Evolutionary conservation across 768 basidiomycete species (phyloP).

Genomic region (Pleurotus tuoliensis): DNA sequence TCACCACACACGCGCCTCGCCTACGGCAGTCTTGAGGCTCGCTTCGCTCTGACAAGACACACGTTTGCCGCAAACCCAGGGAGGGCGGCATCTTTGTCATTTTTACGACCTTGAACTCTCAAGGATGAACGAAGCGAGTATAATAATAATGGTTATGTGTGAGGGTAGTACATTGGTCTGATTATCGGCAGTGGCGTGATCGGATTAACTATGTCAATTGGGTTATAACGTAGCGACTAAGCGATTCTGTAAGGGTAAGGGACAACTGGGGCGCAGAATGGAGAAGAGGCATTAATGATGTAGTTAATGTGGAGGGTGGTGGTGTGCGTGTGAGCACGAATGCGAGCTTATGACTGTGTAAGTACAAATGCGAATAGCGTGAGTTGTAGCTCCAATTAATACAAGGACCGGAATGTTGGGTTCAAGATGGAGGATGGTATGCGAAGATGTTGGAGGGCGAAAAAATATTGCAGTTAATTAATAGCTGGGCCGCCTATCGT

Average conservation of each 20-base stretch:
- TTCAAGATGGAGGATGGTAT: neutral
- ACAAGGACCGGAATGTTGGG: slow-evolving; percentile 16
- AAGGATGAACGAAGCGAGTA: neutral
- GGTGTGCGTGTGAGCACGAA: slow-evolving; percentile 16
- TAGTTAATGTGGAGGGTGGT: slow-evolving; percentile 1
- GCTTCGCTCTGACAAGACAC: neutral
- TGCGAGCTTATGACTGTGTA: slow-evolving; percentile 14
- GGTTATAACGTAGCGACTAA: slow-evolving; percentile 8
- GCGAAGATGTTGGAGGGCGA: neutral
- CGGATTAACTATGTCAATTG: slow-evolving; percentile 11
- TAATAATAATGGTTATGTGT: slow-evolving; percentile 3
- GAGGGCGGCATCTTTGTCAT: slow-evolving; percentile 1
- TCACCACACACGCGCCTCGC: slow-evolving; percentile 3
- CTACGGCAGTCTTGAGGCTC: neutral
- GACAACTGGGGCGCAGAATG: slow-evolving; percentile 10
- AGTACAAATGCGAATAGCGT: slow-evolving; percentile 20
- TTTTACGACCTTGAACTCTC: neutral
- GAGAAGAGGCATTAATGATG: neutral
- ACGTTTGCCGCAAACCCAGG: slow-evolving; percentile 4
- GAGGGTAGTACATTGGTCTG: slow-evolving; percentile 2
- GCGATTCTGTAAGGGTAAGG: neutral
- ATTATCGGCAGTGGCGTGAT: slow-evolving; percentile 6
- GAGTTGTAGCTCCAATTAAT: slow-evolving; percentile 18
- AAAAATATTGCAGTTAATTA: neutral
- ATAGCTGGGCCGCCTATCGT: slow-evolving; percentile 4